phyloP scores from a whole-genome alignment of 345 rosid genomes.

The Linum lewisii region DNA sequence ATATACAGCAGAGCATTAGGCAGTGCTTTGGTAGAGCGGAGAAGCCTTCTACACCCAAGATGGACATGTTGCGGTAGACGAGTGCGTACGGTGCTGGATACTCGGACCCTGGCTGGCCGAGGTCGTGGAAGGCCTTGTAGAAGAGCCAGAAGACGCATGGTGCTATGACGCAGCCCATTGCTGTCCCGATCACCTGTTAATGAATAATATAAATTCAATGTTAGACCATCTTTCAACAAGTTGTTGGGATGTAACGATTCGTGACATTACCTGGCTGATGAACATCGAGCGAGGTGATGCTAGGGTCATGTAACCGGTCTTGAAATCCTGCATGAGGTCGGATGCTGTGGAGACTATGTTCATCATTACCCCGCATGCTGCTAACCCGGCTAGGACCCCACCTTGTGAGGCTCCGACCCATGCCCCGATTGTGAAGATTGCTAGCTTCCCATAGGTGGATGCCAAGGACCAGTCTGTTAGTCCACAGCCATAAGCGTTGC shows the following conservation, averaged over 20 bases:
- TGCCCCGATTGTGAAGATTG: slow-evolving; percentile 38
- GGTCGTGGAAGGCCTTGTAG: slow-evolving; percentile 37
- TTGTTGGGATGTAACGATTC: no score
- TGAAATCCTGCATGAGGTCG: slow-evolving; percentile 45
- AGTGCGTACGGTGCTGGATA: slow-evolving; percentile 41
- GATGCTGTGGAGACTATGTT: slow-evolving; percentile 44
- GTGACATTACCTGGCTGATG: slow-evolving; percentile 48
- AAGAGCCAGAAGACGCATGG: slow-evolving; percentile 39
- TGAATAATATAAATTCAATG: no score
- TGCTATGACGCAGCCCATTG: slow-evolving; percentile 38
- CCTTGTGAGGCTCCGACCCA: slow-evolving; percentile 42
- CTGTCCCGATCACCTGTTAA: slow-evolving; percentile 46
- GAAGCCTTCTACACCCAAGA: slow-evolving; percentile 45
- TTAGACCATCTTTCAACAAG: no score
- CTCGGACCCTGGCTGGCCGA: slow-evolving; percentile 28
- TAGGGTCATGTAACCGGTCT: slow-evolving; percentile 42
- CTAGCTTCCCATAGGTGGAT: slow-evolving; percentile 44
- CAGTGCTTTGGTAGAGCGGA: slow-evolving; percentile 44
- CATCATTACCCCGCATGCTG: slow-evolving; percentile 43
- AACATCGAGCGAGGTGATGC: slow-evolving; percentile 44
- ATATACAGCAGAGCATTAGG: slow-evolving; percentile 31
- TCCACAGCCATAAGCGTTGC: slow-evolving; percentile 50
- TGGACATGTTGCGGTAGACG: slow-evolving; percentile 40
- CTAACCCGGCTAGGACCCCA: slow-evolving; percentile 39
- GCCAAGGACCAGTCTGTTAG: slow-evolving; percentile 50